Base-by-base conservation (phyloP, 495 filamentous ascomycete species). In the Trichoderma reesei region DNA sequence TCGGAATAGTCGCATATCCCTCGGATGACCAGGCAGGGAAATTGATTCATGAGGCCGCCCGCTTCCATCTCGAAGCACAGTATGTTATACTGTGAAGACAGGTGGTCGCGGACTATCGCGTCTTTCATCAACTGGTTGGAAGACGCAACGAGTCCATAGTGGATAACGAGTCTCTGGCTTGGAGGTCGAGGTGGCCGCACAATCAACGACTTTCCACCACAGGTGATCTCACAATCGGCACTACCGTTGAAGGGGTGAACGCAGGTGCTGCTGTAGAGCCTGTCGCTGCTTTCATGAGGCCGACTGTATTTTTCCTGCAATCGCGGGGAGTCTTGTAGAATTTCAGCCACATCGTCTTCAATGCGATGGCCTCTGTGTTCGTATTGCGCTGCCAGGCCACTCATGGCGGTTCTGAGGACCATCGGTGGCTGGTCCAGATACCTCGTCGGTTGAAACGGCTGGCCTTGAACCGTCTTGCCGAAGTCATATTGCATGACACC, bases 1-100 rank as follows among this genome's bases (percentile, higher is more conserved):
- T 79, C 75, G 0, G 67, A 65, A 67, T 79, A 79, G 62, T 81
- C 73, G 60, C 72, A 75, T 44, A 79, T 77, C 1, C 78, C 77
- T 13, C 74, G 70, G 59, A 80, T 73, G 3, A 76, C 69, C 1
- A 69, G n/a, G 18, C 65, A 69, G 4, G 68, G 70, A 44, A 72
- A 68, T 14, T 68, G 38, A 10, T 72, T 67, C 68, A 70, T 67
- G 16, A 72, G 20, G 11, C 70, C 70, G 1, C 67, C 70, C 1
- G 70, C 70, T 59, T 70, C 68, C 68, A 69, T 72, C 38, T 72
- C 70, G 33, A 69, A 64, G 46, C 70, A 72, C 0, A 69, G 13
- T 11, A 65, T 56, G 38, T 38, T 8, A 5, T 38, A n/a, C 20
- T 60, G 5, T 10, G 26, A 14, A 5, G 56, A 18, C 13, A 34